Conservation (phyloP, 2,329 filamentous ascomycete genomes). For the Penicillium sp. region DNA sequence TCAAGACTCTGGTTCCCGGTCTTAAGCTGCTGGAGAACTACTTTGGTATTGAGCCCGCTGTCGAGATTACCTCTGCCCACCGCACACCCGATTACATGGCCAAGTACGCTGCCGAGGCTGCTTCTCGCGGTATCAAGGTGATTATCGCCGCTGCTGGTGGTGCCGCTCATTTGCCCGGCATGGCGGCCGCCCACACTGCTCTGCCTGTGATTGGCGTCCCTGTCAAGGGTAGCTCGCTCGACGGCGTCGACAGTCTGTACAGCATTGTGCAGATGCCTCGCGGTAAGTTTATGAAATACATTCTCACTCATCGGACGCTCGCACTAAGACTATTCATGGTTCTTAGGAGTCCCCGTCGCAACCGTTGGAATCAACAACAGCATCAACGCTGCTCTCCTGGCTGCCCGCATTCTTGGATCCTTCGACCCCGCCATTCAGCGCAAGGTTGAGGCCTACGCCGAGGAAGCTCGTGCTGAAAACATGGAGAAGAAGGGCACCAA, state of each 20-base stretch:
- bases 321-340: constrained; percentile 20
- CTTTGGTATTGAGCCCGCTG: constrained; percentile 48
- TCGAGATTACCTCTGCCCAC: constrained; percentile 58
- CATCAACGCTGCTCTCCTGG: constrained; percentile 74
- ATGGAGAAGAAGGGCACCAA: constrained; percentile 47
- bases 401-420: constrained; percentile 66
- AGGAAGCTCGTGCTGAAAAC: constrained; percentile 45
- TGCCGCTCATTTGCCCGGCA: constrained; percentile 73
- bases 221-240: constrained; percentile 71
- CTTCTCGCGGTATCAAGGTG: constrained; percentile 67
- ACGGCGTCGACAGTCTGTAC: constrained; percentile 70
- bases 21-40: constrained; percentile 47
- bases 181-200: constrained; percentile 70
- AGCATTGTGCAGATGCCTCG: constrained; percentile 77
- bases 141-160: constrained; percentile 77
- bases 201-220: constrained; percentile 78
- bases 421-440: constrained; percentile 44
- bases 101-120: constrained; percentile 64
- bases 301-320: background rate
- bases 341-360: constrained; percentile 68
- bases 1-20: constrained; percentile 48
- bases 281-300: constrained; percentile 42
- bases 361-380: constrained; percentile 81
- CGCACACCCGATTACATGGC: constrained; percentile 72
- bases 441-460: constrained; percentile 48